Evolutionary conservation across 2,329 filamentous ascomycete genomes (phyloP).

Genomic region (Escovopsis sp.): DNA sequence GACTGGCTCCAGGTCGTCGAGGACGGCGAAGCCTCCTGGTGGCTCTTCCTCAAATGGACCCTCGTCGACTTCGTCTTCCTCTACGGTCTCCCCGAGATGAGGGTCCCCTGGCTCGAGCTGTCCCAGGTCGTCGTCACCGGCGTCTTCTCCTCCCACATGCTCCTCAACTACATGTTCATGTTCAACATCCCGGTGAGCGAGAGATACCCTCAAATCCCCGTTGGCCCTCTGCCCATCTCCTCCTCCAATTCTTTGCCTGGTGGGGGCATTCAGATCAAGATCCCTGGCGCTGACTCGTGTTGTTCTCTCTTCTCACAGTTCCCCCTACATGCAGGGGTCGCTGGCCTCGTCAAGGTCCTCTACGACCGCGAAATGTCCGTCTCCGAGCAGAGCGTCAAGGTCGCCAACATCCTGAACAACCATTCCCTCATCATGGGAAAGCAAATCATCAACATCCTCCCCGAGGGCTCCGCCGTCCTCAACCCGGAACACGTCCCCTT

Average conservation of each 20-base stretch:
- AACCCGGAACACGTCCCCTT: slow-evolving; percentile 72
- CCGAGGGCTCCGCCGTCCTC: slow-evolving; percentile 82
- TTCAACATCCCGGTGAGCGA: slow-evolving; percentile 63
- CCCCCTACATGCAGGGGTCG: slow-evolving; percentile 57
- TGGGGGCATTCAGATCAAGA: no score
- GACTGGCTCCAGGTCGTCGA: slow-evolving; percentile 69
- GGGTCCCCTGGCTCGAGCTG: slow-evolving; percentile 95
- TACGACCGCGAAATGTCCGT: slow-evolving; percentile 90
- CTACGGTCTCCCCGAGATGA: slow-evolving; percentile 70
- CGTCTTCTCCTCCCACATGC: slow-evolving; percentile 55
- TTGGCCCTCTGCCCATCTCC: neutral
- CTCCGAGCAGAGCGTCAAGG: slow-evolving; percentile 84
- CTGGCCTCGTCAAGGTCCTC: slow-evolving; percentile 60
- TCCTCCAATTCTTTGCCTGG: neutral
- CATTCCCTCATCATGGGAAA: slow-evolving; percentile 86
- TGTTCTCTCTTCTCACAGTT: slow-evolving; percentile 33
- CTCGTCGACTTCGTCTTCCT: slow-evolving; percentile 73
- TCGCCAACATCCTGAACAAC: slow-evolving; percentile 77
- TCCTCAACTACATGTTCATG: slow-evolving; percentile 77
- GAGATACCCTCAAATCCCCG: neutral
- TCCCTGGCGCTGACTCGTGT: no score
- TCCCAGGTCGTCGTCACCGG: slow-evolving; percentile 57
- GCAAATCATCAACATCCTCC: slow-evolving; percentile 94
- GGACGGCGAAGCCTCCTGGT: slow-evolving; percentile 74
- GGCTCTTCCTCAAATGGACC: slow-evolving; percentile 88